Conservation (phyloP, 2,329 filamentous ascomycete species). For the Rutstroemia sp. region DNA sequence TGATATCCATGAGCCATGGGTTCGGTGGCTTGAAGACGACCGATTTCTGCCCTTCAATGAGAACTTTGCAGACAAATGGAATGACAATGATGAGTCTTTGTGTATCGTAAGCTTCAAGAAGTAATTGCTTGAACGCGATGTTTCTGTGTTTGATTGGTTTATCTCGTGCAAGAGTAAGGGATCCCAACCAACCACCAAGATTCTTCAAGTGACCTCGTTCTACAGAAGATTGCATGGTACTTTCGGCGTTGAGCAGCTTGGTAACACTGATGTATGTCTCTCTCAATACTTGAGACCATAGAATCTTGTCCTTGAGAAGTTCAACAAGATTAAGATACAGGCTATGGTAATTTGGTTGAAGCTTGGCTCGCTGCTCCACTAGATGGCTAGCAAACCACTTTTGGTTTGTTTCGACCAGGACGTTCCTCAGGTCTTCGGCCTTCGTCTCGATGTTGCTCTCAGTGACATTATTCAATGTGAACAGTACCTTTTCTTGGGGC, state of each 20-base stretch:
- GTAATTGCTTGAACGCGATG: conserved; percentile 91
- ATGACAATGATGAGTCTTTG: conserved; percentile 89
- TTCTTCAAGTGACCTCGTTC: conserved; percentile 90
- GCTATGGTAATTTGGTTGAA: conserved; percentile 93
- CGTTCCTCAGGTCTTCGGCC: conserved; percentile 70
- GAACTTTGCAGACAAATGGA: conserved; percentile 94
- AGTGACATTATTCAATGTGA: conserved; percentile 94
- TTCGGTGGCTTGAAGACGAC: conserved; percentile 91
- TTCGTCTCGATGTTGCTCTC: conserved; percentile 81
- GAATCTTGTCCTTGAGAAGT: conserved; percentile 66
- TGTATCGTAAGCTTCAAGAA: conserved; percentile 89
- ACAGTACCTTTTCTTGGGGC: conserved; percentile 86
- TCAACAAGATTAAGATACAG: conserved; percentile 87
- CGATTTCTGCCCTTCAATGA: conserved; percentile 76
- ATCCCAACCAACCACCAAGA: conserved; percentile 86
- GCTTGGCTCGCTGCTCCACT: conserved; percentile 91
- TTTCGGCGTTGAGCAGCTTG: conserved; percentile 83
- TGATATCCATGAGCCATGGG: conserved; percentile 95
- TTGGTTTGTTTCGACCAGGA: conserved; percentile 73
- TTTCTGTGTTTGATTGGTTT: conserved; percentile 95
- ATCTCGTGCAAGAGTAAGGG: conserved; percentile 84
- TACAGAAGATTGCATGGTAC: conserved; percentile 72
- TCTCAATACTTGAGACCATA: conserved; percentile 85
- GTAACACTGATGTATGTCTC: conserved; percentile 87
- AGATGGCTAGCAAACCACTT: conserved; percentile 96